These are phyloP conservation scores for Panicum miliaceum DNA, from an alignment of 176 grass and related monocot genomes.

Conservation along the genomic window DNA sequence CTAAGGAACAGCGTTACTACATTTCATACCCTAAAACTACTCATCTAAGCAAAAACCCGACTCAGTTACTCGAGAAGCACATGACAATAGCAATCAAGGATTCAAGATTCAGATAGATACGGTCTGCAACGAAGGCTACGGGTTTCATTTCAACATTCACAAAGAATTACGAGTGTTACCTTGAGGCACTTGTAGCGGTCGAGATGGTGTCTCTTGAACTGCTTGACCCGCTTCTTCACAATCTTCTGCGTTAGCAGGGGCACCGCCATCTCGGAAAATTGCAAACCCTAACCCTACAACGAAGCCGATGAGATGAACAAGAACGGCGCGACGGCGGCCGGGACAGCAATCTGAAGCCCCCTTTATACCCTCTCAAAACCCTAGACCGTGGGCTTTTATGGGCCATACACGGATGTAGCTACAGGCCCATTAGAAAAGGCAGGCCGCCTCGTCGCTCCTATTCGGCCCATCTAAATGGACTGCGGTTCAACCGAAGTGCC, in stretches of 20 bases:
- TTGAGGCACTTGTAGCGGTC: slow-evolving; percentile 67
- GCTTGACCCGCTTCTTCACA: slow-evolving; percentile 73
- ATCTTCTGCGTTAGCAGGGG: slow-evolving; percentile 70
- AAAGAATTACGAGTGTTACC: neutral
- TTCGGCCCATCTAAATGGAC: neutral
- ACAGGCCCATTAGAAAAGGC: neutral
- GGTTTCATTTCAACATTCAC: neutral
- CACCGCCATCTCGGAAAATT: slow-evolving; percentile 57
- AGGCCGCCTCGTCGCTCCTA: no score
- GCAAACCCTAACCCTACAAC: neutral
- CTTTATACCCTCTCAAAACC: slow-evolving; percentile 24
- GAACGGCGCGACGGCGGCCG: slow-evolving; percentile 30
- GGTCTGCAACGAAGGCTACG: neutral
- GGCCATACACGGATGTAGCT: neutral
- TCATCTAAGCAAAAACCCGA: neutral
- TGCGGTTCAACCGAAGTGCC: neutral
- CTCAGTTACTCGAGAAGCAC: neutral
- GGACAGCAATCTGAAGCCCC: neutral
- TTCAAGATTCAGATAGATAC: neutral
- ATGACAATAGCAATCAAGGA: neutral
- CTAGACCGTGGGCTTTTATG: slow-evolving; percentile 33
- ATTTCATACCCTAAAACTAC: neutral
- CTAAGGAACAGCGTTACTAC: neutral
- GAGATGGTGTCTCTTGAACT: slow-evolving; percentile 67
- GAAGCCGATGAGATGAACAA: neutral